Evolutionary conservation across 805 yeast genomes (phyloP).

Genomic region (Saccharomycodes ludwigii): DNA sequence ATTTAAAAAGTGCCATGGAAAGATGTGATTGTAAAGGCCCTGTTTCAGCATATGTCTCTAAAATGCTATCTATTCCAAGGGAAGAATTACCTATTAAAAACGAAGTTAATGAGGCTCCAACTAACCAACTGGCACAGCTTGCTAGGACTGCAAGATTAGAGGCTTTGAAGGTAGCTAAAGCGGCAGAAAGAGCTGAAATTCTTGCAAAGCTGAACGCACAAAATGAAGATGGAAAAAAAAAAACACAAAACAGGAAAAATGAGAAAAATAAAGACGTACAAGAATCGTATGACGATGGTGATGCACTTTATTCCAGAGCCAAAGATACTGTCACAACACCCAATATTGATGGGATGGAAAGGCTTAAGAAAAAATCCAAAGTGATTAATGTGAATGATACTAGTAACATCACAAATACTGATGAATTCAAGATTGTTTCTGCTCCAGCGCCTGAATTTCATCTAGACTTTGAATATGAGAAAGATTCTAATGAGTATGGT

Average conservation of each 20-base stretch:
- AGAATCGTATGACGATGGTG: slow-evolving; percentile 8
- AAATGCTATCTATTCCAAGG: slow-evolving; percentile 76
- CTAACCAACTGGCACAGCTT: slow-evolving; percentile 50
- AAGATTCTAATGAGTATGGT: slow-evolving; percentile 10
- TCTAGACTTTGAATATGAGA: slow-evolving; percentile 16
- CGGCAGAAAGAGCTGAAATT: slow-evolving; percentile 26
- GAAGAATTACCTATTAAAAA: slow-evolving; percentile 58
- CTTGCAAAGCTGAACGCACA: slow-evolving; percentile 11
- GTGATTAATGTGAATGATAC: neutral
- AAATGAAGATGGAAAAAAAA: slow-evolving; percentile 7
- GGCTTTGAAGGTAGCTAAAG: slow-evolving; percentile 58
- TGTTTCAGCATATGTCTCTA: slow-evolving; percentile 70
- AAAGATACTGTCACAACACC: slow-evolving; percentile 19
- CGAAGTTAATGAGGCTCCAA: slow-evolving; percentile 27
- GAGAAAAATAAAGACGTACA: slow-evolving; percentile 8
- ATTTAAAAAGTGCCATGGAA: slow-evolving; percentile 43
- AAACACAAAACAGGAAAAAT: slow-evolving; percentile 3
- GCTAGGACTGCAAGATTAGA: slow-evolving; percentile 52
- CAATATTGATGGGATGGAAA: slow-evolving; percentile 7
- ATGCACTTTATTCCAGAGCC: slow-evolving; percentile 16
- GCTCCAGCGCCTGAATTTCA: slow-evolving; percentile 18
- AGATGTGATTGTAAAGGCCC: slow-evolving; percentile 60
- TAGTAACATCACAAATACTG: neutral
- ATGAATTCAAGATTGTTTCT: slow-evolving; percentile 12
- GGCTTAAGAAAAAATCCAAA: neutral